phyloP scores from a whole-genome alignment of 2,329 filamentous ascomycete species.

The Nemania diffusa region DNA sequence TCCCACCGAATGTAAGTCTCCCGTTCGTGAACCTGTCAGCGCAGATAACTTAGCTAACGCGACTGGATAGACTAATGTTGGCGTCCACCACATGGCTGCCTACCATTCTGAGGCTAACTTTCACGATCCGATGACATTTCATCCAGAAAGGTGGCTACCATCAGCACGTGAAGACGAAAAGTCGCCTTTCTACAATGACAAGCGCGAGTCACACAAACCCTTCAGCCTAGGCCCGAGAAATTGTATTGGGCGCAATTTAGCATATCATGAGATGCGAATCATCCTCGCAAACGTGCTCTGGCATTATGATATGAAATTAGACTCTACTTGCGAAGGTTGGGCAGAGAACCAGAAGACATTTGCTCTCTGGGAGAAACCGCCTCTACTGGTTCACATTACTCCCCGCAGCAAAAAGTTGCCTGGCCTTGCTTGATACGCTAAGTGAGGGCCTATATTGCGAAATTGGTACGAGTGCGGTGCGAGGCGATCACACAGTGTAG shows the following conservation, averaged over 20 bases:
- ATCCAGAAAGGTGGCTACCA: neutral
- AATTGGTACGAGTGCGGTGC: neutral
- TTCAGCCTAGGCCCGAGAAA: neutral
- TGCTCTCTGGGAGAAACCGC: neutral
- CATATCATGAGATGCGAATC: neutral
- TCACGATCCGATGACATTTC: neutral
- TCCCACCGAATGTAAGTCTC: neutral
- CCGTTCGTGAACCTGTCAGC: neutral
- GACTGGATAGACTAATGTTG: neutral
- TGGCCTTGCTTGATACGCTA: neutral
- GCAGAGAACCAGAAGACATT: neutral
- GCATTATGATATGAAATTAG: neutral
- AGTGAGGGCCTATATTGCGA: neutral
- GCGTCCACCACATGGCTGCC: constrained; percentile 1
- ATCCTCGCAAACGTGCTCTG: neutral
- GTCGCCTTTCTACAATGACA: neutral
- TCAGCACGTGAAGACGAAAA: neutral
- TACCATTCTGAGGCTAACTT: neutral
- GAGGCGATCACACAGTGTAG: too few relatives aligned
- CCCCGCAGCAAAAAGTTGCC: neutral
- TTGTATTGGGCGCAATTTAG: neutral
- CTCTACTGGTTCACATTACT: neutral
- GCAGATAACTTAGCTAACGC: neutral
- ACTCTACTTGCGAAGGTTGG: neutral
- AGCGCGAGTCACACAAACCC: neutral